Evolutionary conservation across 2,329 filamentous ascomycete genomes (phyloP).

Genomic region (Alternaria atra): DNA sequence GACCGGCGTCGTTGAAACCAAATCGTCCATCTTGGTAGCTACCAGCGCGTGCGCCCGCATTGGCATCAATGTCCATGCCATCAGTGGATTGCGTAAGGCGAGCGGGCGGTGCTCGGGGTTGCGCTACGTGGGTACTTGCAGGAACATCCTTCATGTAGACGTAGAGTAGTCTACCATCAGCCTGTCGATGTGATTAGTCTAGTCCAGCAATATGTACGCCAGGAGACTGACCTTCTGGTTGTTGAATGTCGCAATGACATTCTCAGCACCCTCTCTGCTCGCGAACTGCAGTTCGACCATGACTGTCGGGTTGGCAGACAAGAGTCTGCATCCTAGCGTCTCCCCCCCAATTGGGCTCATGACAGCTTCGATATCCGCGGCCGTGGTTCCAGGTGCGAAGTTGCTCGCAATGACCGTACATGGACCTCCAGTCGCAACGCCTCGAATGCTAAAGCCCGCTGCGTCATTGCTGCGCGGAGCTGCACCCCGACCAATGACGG

Average conservation of each 20-base stretch:
- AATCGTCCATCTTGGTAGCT: conserved; percentile 56
- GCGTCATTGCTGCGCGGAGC: conserved; percentile 43
- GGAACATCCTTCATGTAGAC: conserved; percentile 71
- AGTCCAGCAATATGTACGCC: background rate
- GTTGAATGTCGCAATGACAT: conserved; percentile 78
- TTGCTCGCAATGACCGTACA: conserved; percentile 80
- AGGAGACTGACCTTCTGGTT: conserved; percentile 73
- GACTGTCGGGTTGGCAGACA: conserved; percentile 74
- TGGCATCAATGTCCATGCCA: conserved; percentile 55
- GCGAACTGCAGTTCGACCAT: conserved; percentile 81
- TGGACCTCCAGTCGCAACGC: conserved; percentile 71
- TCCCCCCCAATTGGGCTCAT: conserved; percentile 76
- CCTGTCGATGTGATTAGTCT: conserved; percentile 60
- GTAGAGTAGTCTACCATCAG: conserved; percentile 76
- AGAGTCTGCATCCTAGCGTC: conserved; percentile 70
- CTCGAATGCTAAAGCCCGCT: conserved; percentile 72
- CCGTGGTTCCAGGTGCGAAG: conserved; percentile 82
- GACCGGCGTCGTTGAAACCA: conserved; percentile 50
- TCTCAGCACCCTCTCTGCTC: conserved; percentile 75
- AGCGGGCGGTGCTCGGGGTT: conserved; percentile 35
- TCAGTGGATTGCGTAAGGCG: conserved; percentile 41
- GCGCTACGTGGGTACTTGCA: conserved; percentile 39
- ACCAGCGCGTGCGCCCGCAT: conserved; percentile 39
- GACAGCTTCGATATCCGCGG: conserved; percentile 82
- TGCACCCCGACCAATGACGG: conserved; percentile 36